Base-by-base conservation (phyloP, 208 protist species). In the Wallacemonas sp. region DNA sequence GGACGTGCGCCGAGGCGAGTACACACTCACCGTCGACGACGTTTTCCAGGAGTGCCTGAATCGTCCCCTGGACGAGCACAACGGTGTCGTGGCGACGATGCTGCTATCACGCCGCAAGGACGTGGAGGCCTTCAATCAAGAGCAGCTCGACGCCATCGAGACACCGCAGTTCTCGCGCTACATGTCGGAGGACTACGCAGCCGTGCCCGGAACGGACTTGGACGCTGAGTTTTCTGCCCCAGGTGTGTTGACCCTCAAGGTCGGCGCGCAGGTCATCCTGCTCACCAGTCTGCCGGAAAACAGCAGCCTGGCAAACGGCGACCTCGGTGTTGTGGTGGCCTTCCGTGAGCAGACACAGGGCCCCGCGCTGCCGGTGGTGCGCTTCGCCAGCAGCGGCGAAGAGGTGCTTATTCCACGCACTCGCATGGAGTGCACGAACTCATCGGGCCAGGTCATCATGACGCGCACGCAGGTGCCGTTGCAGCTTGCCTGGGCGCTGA, bases 401-500 rank as follows among this genome's bases (percentile, higher is more conserved):
- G 73, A 89, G 22, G 73, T 78, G n/a, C 57, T 84, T 5, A 76
- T 89, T 42, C 80, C 87, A 24, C 70, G 68, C 45, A 30, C 66
- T 1, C 79, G 79, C 61, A 73, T 76, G 45, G 77, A 83, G 63
- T 53, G 71, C 55, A 55, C 72, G 44, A 64, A 48, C 27, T 54
- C 46, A 3, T 65, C 75, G 38, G 69, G 65, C 3, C 54, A 62
- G 63, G 76, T 69, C 65, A 81, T 32, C 27, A 45, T 77, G 50
- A 74, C 63, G 27, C 87, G 62, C 39, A 70, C 39, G 30, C 89
- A 94, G 73, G 71, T 98, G 26, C 97, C 97, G 41, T 76, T 99
- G 22, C 80, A 79, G 42, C 76, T 98, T 8, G 96, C 94, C 13
- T 99, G 92, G 84, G 94, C 95, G 3, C 74, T 98, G 29, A 97